These are phyloP conservation scores for Phanerochaete carnosa DNA, from an alignment of 768 basidiomycete species.

Conservation along the genomic window DNA sequence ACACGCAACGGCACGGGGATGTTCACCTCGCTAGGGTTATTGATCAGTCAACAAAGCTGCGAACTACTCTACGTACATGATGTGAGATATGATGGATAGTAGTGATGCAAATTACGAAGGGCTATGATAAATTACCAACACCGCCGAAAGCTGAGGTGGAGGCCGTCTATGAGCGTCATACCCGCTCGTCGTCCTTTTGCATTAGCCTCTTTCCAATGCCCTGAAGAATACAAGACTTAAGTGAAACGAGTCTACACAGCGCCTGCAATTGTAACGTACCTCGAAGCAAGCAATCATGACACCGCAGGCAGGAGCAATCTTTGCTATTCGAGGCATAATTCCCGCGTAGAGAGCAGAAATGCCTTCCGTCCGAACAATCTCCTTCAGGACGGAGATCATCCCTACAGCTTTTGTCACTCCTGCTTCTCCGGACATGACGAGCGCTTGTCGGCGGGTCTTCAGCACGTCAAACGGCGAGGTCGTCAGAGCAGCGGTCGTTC, in stretches of 20 bases:
- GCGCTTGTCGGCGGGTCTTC: constrained; percentile 89
- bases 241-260: constrained; percentile 14
- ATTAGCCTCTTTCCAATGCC: constrained; percentile 54
- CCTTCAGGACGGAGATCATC: constrained; percentile 61
- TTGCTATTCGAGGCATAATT: constrained; percentile 81
- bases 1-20: background rate
- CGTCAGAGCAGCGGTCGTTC: constrained; percentile 79
- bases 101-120: background rate
- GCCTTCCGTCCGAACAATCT: constrained; percentile 80
- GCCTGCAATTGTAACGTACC: constrained; percentile 35
- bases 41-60: background rate
- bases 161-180: background rate
- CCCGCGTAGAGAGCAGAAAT: constrained; percentile 78
- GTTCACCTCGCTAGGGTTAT: background rate
- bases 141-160: background rate
- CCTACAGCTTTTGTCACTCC: constrained; percentile 31
- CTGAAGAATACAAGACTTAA: constrained; percentile 30
- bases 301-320: constrained; percentile 97
- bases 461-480: constrained; percentile 97
- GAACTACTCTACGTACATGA: background rate
- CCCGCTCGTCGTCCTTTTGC: background rate
- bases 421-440: constrained; percentile 53
- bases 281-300: constrained; percentile 98
- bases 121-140: background rate
- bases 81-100: background rate